These are phyloP conservation scores for Phytophthora aleatoria DNA, from an alignment of 352 stramenopile species.

Conservation along the genomic window DNA sequence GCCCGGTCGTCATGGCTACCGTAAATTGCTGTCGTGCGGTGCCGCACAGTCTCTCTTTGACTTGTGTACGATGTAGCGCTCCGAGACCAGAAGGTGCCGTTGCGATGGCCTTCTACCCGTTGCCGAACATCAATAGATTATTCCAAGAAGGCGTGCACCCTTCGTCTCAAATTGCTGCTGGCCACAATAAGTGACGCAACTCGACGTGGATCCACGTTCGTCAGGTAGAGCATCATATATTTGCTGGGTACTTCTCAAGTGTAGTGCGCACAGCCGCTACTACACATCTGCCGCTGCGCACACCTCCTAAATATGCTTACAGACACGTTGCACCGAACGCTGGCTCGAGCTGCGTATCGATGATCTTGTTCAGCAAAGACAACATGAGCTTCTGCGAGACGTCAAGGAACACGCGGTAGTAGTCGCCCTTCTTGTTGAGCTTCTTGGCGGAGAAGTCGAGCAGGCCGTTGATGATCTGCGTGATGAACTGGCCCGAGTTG, in stretches of 20 bases:
- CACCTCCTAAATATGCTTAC: slow-evolving; percentile 25
- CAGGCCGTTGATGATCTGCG: slow-evolving; percentile 52
- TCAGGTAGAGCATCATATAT: not conserved
- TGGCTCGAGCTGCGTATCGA: slow-evolving; percentile 48
- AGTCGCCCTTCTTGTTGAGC: slow-evolving; percentile 69
- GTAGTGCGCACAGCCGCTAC: no score
- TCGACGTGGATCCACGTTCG: no score
- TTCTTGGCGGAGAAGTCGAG: slow-evolving; percentile 46
- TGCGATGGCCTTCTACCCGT: no score
- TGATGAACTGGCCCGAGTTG: slow-evolving; percentile 41
- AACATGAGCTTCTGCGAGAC: slow-evolving; percentile 45
- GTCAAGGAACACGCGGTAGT: slow-evolving; percentile 50
- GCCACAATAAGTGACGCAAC: no score
- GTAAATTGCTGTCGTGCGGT: no score
- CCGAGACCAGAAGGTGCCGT: no score
- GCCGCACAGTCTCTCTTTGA: no score
- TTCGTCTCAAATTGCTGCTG: no score
- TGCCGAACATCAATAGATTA: no score
- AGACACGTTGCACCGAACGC: slow-evolving; percentile 56
- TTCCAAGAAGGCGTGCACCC: no score
- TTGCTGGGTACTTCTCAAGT: not conserved
- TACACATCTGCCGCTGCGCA: not conserved
- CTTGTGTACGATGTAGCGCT: no score
- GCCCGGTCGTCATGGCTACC: no score
- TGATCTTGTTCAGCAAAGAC: slow-evolving; percentile 58